These are phyloP conservation scores for Alternaria sp. DNA, from an alignment of 2,329 filamentous ascomycete genomes.

Conservation along the genomic window DNA sequence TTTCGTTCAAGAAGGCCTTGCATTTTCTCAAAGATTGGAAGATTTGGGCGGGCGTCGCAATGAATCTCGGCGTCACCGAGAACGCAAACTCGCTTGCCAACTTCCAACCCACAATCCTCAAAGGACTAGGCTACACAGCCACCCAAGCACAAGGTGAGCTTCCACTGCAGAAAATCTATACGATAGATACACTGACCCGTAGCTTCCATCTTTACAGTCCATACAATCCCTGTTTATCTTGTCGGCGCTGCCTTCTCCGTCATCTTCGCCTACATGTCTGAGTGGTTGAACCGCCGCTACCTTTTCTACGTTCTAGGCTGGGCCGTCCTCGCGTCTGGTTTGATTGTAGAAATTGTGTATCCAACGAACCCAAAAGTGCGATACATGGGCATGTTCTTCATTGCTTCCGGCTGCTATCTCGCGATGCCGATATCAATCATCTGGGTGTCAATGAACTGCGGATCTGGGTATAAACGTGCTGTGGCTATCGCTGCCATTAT, in stretches of 20 bases:
- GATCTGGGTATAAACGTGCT: slow-evolving; percentile 37
- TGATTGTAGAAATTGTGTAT: slow-evolving; percentile 59
- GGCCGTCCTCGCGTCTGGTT: slow-evolving; percentile 56
- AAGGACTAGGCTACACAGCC: slow-evolving; percentile 45
- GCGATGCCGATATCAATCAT: slow-evolving; percentile 64
- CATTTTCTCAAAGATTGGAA: slow-evolving; percentile 61
- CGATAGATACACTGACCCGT: too few relatives aligned
- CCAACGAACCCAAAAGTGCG: slow-evolving; percentile 50
- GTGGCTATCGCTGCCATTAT: slow-evolving; percentile 34
- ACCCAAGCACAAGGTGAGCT: slow-evolving; percentile 36
- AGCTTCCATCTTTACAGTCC: slow-evolving; percentile 16
- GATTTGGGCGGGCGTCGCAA: slow-evolving; percentile 59
- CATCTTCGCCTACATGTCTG: slow-evolving; percentile 39
- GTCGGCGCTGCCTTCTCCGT: slow-evolving; percentile 41
- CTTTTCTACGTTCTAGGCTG: slow-evolving; percentile 42
- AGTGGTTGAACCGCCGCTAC: slow-evolving; percentile 39
- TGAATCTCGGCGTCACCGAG: slow-evolving; percentile 42
- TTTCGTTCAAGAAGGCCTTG: slow-evolving; percentile 57
- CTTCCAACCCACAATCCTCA: slow-evolving; percentile 49
- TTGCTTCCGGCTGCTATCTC: slow-evolving; percentile 63
- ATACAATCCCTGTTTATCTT: slow-evolving; percentile 48
- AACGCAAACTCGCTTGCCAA: slow-evolving; percentile 44
- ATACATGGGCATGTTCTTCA: slow-evolving; percentile 64
- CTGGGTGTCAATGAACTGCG: slow-evolving; percentile 64
- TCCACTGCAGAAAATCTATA: too few relatives aligned